Evolutionary conservation across 2,329 filamentous ascomycete genomes (phyloP).

Genomic region (Massarina eburnea): DNA sequence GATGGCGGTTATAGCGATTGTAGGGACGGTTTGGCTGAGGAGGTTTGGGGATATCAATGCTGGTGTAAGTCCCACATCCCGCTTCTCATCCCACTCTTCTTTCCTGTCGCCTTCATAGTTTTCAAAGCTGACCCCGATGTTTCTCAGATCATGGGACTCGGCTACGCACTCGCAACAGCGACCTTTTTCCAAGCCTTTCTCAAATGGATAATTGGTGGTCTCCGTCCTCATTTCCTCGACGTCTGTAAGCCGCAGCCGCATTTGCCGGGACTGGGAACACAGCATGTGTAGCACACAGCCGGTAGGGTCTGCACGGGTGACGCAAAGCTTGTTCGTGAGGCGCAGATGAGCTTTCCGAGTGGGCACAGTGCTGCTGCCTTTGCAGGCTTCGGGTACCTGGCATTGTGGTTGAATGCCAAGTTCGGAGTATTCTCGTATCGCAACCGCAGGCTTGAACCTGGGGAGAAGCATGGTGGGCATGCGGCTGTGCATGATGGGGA

Average conservation of each 20-base stretch:
- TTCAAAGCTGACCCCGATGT: neutral
- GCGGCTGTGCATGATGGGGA: too few relatives aligned
- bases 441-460: neutral
- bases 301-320: constrained; percentile 19
- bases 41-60: constrained; percentile 59
- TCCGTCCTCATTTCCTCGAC: constrained; percentile 37
- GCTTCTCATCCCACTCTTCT: neutral
- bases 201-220: constrained; percentile 37
- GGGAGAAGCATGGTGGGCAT: neutral
- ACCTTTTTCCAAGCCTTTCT: constrained; percentile 33
- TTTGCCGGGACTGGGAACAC: neutral
- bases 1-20: constrained; percentile 61
- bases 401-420: constrained; percentile 31
- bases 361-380: constrained; percentile 35
- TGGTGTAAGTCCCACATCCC: constrained; percentile 42
- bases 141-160: constrained; percentile 29
- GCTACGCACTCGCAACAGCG: constrained; percentile 30
- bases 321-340: constrained; percentile 18
- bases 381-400: constrained; percentile 34
- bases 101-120: neutral
- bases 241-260: constrained; percentile 24
- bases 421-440: constrained; percentile 20
- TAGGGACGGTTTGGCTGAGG: constrained; percentile 60
- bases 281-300: constrained; percentile 13
- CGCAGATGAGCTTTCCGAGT: constrained; percentile 34